Conservation (phyloP, 1,284 basidiomycete species). For the Abortiporus biennis region DNA sequence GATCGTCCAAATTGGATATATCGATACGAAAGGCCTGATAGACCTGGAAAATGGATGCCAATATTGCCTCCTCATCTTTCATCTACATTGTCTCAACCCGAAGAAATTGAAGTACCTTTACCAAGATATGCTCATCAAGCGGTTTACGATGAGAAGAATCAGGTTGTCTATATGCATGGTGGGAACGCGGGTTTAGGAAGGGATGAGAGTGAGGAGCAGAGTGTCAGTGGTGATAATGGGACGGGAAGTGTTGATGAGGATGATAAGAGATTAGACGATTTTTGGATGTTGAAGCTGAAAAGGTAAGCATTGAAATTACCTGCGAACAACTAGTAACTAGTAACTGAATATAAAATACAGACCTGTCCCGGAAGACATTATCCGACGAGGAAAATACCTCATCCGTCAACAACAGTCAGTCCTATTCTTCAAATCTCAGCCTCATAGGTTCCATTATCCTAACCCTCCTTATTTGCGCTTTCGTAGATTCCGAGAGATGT, state of each 20-base stretch:
- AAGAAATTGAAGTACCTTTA: constrained; percentile 11
- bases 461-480: neutral
- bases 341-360: constrained; percentile 26
- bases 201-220: constrained; percentile 7
- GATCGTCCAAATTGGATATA: constrained; percentile 60
- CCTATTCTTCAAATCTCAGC: neutral
- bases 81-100: neutral
- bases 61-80: constrained; percentile 22
- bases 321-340: constrained; percentile 3
- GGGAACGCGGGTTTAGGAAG: constrained; percentile 49
- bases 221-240: constrained; percentile 8
- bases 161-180: constrained; percentile 61
- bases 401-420: constrained; percentile 67
- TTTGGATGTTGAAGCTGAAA: constrained; percentile 66
- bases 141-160: constrained; percentile 56
- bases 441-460: neutral
- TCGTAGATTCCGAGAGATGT: constrained; percentile 72
- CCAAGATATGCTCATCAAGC: constrained; percentile 72
- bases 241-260: constrained; percentile 15
- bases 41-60: constrained; percentile 58
- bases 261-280: constrained; percentile 59
- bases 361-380: constrained; percentile 50
- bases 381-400: constrained; percentile 52
- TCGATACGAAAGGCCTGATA: constrained; percentile 40
- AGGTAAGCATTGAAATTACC: constrained; percentile 34